These are phyloP conservation scores for Cunninghamia lanceolata DNA, from an alignment of 75 land plant genomes.

Conservation along the genomic window DNA sequence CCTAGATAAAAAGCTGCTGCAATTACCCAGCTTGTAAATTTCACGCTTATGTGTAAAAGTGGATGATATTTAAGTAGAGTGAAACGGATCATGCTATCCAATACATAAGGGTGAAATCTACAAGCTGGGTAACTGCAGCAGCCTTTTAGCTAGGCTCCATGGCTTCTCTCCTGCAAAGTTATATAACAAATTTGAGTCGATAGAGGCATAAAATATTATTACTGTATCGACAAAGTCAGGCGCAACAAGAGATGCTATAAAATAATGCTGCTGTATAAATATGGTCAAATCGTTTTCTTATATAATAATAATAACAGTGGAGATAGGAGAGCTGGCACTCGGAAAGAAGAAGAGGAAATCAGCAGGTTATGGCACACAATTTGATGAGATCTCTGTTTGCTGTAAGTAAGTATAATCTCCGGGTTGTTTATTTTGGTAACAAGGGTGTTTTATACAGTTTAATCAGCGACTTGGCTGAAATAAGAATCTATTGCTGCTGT, in stretches of 20 bases:
- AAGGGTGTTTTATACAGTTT: neutral
- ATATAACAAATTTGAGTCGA: neutral
- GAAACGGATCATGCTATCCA: too few relatives aligned
- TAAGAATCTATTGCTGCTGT: neutral
- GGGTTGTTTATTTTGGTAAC: too few relatives aligned
- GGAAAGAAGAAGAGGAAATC: neutral
- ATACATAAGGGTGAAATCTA: too few relatives aligned
- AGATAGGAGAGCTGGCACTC: neutral
- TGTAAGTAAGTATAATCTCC: neutral
- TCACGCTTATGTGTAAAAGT: too few relatives aligned
- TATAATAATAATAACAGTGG: too few relatives aligned
- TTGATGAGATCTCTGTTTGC: neutral
- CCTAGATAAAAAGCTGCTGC: too few relatives aligned
- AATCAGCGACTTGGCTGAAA: neutral
- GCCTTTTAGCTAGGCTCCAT: too few relatives aligned
- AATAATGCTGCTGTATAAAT: neutral
- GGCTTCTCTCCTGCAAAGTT: too few relatives aligned
- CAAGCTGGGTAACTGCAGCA: too few relatives aligned
- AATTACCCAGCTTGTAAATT: too few relatives aligned
- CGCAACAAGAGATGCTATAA: neutral
- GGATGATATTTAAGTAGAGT: too few relatives aligned
- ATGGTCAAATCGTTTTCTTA: neutral
- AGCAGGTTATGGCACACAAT: neutral
- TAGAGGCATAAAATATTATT: slow-evolving; percentile 16
- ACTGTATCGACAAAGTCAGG: neutral